Conservation (phyloP, 2,329 filamentous ascomycete genomes). For the Cercospora sojina region DNA sequence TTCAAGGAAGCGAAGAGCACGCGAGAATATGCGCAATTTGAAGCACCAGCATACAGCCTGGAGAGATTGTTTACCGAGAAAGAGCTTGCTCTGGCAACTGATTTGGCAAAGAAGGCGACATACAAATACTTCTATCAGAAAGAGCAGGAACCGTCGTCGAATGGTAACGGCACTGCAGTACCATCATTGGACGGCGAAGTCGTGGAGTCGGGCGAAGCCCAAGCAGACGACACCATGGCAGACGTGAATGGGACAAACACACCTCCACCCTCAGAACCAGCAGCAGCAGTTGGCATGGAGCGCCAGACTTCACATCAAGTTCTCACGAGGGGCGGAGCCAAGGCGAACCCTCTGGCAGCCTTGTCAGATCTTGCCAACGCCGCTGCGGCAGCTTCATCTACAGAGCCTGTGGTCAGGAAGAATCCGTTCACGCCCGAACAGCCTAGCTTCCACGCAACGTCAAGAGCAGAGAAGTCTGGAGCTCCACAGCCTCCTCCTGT, state of each 20-base stretch:
- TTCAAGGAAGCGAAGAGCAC: slow-evolving; percentile 56
- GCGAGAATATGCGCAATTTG: slow-evolving; percentile 55
- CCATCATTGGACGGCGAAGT: slow-evolving; percentile 35
- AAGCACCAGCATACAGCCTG: slow-evolving; percentile 60
- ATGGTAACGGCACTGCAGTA: slow-evolving; percentile 31
- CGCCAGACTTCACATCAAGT: slow-evolving; percentile 59
- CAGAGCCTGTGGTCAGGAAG: slow-evolving; percentile 28
- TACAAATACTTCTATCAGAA: slow-evolving; percentile 57
- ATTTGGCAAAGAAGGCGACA: slow-evolving; percentile 60
- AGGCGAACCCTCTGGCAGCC: slow-evolving; percentile 50
- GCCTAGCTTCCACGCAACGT: slow-evolving; percentile 47
- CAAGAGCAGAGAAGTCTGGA: slow-evolving; percentile 47
- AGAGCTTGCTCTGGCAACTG: slow-evolving; percentile 62
- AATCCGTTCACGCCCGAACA: slow-evolving; percentile 49
- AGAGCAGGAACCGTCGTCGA: slow-evolving; percentile 29
- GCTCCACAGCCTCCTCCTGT: slow-evolving; percentile 49
- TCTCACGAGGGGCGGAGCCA: slow-evolving; percentile 51
- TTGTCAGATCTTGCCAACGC: slow-evolving; percentile 56
- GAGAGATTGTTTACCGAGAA: slow-evolving; percentile 67
- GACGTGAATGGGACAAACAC: slow-evolving; percentile 31
- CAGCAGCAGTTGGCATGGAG: slow-evolving; percentile 55
- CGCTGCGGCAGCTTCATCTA: slow-evolving; percentile 37
- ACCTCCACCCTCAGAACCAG: slow-evolving; percentile 32
- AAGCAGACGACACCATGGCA: slow-evolving; percentile 28
- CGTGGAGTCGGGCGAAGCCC: slow-evolving; percentile 32